Evolutionary conservation across 2,329 filamentous ascomycete genomes (phyloP).

Genomic region (Magnaporthiopsis poae): DNA sequence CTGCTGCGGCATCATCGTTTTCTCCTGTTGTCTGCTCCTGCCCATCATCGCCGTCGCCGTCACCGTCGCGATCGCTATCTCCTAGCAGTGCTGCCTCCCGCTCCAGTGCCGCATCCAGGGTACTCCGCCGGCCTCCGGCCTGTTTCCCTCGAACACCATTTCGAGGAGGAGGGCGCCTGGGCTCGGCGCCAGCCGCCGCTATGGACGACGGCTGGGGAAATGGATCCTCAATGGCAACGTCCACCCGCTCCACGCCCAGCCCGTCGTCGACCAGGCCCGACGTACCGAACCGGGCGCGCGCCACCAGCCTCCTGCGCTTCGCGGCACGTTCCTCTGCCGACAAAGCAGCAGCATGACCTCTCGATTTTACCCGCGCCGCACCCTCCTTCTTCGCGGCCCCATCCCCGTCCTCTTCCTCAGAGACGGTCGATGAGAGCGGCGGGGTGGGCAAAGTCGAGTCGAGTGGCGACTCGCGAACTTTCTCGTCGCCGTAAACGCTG

Average conservation of each 20-base stretch:
- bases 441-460: conserved; percentile 39
- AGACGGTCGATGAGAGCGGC: conserved; percentile 24
- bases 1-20: conserved; percentile 16
- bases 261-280: conserved; percentile 46
- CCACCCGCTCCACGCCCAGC: conserved; percentile 51
- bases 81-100: conserved; percentile 21
- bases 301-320: conserved; percentile 53
- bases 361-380: conserved; percentile 12
- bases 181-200: conserved; percentile 3
- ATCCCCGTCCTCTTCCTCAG: conserved; percentile 21
- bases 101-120: conserved; percentile 26
- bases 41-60: conserved; percentile 15
- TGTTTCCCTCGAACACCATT: not conserved
- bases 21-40: conserved; percentile 18
- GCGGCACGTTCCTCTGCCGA: conserved; percentile 21
- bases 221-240: conserved; percentile 49
- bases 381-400: conserved; percentile 7
- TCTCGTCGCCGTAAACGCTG: conserved; percentile 62
- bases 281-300: conserved; percentile 61
- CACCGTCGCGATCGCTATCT: conserved; percentile 15
- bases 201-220: conserved; percentile 29
- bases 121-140: conserved; percentile 20
- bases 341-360: not conserved
- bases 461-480: conserved; percentile 42
- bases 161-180: not conserved